Evolutionary conservation across 306 rosid genomes (phyloP).

Genomic region (Adenanthera pavonina): DNA sequence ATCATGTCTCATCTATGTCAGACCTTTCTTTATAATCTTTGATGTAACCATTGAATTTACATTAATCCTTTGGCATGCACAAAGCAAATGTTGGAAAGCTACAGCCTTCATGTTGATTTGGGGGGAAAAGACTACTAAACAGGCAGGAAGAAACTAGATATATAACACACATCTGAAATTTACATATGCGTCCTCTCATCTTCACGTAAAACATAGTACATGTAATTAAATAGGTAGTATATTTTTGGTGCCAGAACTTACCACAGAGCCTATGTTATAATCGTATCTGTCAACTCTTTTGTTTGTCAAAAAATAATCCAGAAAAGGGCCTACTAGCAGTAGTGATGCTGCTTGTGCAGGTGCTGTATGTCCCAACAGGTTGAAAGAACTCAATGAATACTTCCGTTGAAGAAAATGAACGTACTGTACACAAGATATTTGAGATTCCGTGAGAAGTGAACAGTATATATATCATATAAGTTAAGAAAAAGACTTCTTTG

Average conservation of each 20-base stretch:
- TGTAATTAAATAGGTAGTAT: neutral
- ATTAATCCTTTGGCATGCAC: neutral
- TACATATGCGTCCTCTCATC: slow-evolving; percentile 3
- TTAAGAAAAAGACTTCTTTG: neutral
- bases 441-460: slow-evolving; percentile 28
- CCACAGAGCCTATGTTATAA: slow-evolving; percentile 55
- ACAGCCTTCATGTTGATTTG: neutral
- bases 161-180: slow-evolving; percentile 7
- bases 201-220: slow-evolving; percentile 5
- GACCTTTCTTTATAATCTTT: neutral
- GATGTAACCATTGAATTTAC: neutral
- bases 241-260: slow-evolving; percentile 41
- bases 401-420: slow-evolving; percentile 85
- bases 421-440: slow-evolving; percentile 56
- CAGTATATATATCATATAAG: slow-evolving; percentile 13
- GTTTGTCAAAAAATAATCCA: slow-evolving; percentile 78
- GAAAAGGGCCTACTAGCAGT: slow-evolving; percentile 71
- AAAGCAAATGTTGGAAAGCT: neutral
- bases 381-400: slow-evolving; percentile 84
- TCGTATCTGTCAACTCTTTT: slow-evolving; percentile 61
- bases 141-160: neutral
- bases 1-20: neutral
- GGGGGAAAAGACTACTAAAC: neutral
- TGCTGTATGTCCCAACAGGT: slow-evolving; percentile 84
- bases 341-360: slow-evolving; percentile 81